Evolutionary conservation across 148 eudicot genomes (phyloP).

Genomic region (Cornus kousa): DNA sequence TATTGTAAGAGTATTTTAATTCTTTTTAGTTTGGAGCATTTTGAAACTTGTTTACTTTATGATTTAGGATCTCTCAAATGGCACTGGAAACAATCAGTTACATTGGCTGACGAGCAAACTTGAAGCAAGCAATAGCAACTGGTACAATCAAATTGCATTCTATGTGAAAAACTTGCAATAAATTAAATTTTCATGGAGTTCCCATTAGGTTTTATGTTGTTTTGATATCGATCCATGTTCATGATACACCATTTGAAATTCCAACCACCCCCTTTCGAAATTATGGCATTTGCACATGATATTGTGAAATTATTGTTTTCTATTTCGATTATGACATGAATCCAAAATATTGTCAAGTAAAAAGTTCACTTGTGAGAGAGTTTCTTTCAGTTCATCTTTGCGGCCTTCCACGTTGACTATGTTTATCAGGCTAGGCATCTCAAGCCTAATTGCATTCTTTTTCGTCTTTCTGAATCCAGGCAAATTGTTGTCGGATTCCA

Average conservation of each 20-base stretch:
- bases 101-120: conserved; percentile 29
- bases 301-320: not conserved
- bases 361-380: not conserved
- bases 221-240: not conserved
- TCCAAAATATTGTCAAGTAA: not conserved
- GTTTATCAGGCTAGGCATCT: not conserved
- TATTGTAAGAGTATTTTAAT: not conserved
- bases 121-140: conserved; percentile 33
- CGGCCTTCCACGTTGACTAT: not conserved
- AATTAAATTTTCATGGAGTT: not conserved
- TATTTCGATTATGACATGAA: not conserved
- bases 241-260: not conserved
- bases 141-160: conserved; percentile 28
- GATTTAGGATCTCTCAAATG: conserved; percentile 35
- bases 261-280: not conserved
- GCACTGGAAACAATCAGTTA: conserved; percentile 22
- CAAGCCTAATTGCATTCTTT: conserved; percentile 4
- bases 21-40: not conserved
- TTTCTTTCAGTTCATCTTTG: no score
- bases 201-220: not conserved
- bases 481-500: conserved; percentile 43
- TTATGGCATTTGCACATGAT: not conserved
- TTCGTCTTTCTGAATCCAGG: conserved; percentile 31
- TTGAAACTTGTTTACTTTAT: not conserved
- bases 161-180: not conserved